Conservation (phyloP, 148 eudicot species). For the Agrostemma githago region DNA sequence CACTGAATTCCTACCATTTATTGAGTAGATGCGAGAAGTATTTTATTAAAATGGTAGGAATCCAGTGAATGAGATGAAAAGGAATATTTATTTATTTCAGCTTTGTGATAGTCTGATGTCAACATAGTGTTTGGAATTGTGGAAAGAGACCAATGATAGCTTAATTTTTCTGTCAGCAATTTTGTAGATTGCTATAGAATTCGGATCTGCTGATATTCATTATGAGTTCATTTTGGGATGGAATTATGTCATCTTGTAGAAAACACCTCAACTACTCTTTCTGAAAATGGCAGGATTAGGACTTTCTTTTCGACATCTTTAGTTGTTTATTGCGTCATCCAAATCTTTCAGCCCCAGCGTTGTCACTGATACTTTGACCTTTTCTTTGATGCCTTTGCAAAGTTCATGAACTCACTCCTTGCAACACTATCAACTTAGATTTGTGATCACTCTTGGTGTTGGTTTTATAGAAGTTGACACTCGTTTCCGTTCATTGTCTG, state of each 20-base stretch:
- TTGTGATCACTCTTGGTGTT: not conserved
- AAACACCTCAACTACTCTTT: not conserved
- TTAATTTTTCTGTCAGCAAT: not conserved
- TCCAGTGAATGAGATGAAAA: no score
- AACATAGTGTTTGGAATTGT: not conserved
- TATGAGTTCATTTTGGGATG: not conserved
- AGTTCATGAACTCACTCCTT: not conserved
- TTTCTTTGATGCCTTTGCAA: slow-evolving; percentile 11
- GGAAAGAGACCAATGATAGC: not conserved
- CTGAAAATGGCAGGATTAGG: not conserved
- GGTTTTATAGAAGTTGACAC: not conserved
- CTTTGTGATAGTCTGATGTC: slow-evolving; percentile 2
- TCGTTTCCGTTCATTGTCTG: not conserved
- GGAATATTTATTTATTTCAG: not conserved
- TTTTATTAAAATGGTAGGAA: no score
- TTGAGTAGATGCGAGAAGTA: no score
- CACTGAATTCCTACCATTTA: no score
- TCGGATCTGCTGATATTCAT: not conserved
- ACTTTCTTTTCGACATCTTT: not conserved
- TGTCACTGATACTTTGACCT: not conserved
- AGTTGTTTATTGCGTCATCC: not conserved
- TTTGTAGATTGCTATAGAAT: not conserved
- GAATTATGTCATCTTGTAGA: not conserved
- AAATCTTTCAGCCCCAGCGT: not conserved
- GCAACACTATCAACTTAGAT: not conserved